A percentile compares a stretch with the other conserved stretches of the same genome.
Evolutionary conservation across 129 eudicot genomes (phyloP).

Genomic region (sunflower (Helianthus annuus)): DNA sequence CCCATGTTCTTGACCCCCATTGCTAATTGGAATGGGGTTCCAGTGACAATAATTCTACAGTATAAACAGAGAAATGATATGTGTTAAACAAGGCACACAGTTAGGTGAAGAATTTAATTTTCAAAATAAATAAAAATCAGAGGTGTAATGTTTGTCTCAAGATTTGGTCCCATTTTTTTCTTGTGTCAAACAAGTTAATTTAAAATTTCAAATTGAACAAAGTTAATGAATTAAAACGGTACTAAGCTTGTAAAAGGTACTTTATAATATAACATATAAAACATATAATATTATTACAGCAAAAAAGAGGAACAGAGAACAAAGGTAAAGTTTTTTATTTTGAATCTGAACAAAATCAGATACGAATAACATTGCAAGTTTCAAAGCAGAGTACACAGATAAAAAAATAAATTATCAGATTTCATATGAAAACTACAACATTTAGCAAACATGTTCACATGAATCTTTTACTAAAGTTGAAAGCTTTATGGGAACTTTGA

Average conservation of each 20-base stretch:
- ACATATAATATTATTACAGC: background rate
- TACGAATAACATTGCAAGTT: slow-evolving; percentile 5
- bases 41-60: slow-evolving; percentile 18
- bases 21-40: slow-evolving; percentile 27
- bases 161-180: slow-evolving; percentile 17
- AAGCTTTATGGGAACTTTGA: slow-evolving; percentile 1
- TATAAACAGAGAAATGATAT: slow-evolving; percentile 4
- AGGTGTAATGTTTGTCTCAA: background rate
- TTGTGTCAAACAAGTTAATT: slow-evolving; percentile 17
- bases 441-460: background rate
- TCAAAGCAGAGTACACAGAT: slow-evolving; percentile 3
- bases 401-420: background rate
- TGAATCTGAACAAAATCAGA: slow-evolving; percentile 5
- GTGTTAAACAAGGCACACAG: slow-evolving; percentile 14
- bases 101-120: slow-evolving; percentile 21
- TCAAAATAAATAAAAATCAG: background rate
- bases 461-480: slow-evolving; percentile 20
- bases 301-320: slow-evolving; percentile 1
- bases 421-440: slow-evolving; percentile 12
- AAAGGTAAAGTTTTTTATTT: background rate
- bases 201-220: slow-evolving; percentile 25
- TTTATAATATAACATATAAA: background rate
- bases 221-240: slow-evolving; percentile 7
- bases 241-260: slow-evolving; percentile 14
- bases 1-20: slow-evolving; percentile 39